Conservation (phyloP, 495 filamentous ascomycete species). For the Aspergillus ostianus region DNA sequence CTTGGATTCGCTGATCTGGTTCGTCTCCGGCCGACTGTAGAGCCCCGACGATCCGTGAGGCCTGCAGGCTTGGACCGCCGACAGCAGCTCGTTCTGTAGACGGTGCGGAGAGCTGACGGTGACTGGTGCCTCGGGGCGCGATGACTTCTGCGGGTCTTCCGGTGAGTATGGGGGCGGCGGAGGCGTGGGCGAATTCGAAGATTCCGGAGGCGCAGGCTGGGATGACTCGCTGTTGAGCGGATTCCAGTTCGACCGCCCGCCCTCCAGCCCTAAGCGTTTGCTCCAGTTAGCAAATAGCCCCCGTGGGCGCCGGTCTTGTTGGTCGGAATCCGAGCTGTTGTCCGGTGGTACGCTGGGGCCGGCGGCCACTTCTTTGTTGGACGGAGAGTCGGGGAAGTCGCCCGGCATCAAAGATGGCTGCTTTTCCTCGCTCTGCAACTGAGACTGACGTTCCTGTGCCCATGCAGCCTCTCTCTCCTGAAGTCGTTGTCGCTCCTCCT, state of each 20-base stretch:
- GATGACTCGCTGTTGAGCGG: conserved; percentile 28
- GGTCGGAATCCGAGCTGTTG: conserved; percentile 21
- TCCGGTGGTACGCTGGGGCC: conserved; percentile 22
- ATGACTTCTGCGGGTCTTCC: conserved; percentile 33
- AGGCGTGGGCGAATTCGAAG: conserved; percentile 21
- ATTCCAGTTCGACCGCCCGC: conserved; percentile 27
- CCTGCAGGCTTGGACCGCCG: conserved; percentile 78
- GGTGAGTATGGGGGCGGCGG: conserved; percentile 48
- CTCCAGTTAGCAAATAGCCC: conserved; percentile 65
- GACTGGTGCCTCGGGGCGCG: conserved; percentile 37
- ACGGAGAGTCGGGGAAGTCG: conserved; percentile 62
- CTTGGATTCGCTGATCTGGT: conserved; percentile 75
- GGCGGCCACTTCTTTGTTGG: conserved; percentile 34
- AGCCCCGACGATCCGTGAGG: conserved; percentile 70
- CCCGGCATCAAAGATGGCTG: conserved; percentile 59
- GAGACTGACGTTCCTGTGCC: conserved; percentile 35
- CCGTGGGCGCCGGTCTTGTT: conserved; percentile 42
- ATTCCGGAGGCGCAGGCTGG: conserved; percentile 17
- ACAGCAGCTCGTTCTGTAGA: conserved; percentile 61
- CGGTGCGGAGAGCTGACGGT: conserved; percentile 49
- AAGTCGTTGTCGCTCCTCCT: conserved; percentile 65
- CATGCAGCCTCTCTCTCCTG: conserved; percentile 63
- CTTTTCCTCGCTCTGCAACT: conserved; percentile 21
- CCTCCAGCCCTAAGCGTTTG: conserved; percentile 63
- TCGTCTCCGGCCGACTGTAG: conserved; percentile 68